Evolutionary conservation across 1,139 yeast genomes (phyloP).

Genomic region (Candida sp.): DNA sequence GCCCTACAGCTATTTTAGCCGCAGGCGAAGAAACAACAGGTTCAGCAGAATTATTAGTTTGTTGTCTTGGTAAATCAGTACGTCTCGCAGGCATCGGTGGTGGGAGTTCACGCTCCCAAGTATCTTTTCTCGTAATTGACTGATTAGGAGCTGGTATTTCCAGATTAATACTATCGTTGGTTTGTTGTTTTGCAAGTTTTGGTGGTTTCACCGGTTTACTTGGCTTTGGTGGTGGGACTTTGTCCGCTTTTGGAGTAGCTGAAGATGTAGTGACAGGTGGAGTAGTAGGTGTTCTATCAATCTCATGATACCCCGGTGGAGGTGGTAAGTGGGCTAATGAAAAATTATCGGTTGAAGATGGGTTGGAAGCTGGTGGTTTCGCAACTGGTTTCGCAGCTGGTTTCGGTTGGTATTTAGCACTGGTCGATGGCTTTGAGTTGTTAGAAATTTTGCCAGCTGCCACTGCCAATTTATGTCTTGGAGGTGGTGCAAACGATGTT

Average conservation of each 20-base stretch:
- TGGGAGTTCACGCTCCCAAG: conserved; percentile 6
- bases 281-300: not conserved
- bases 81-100: conserved; percentile 11
- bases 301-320: conserved; percentile 7
- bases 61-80: conserved; percentile 6
- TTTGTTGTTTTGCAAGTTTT: not conserved
- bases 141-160: conserved; percentile 1
- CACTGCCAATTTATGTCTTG: conserved; percentile 24
- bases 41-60: conserved; percentile 8
- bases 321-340: conserved; percentile 6
- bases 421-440: conserved; percentile 19
- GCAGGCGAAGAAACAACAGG: not conserved
- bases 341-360: conserved; percentile 2
- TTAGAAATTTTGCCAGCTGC: conserved; percentile 13
- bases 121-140: conserved; percentile 3
- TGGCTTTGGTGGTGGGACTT: conserved; percentile 13
- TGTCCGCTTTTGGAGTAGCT: conserved; percentile 7
- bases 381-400: conserved; percentile 5
- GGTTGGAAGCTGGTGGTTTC: conserved; percentile 1
- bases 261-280: conserved; percentile 5
- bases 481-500: conserved; percentile 41
- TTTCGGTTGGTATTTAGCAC: conserved; percentile 5
- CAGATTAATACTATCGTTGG: not conserved
- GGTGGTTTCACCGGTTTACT: conserved; percentile 2
- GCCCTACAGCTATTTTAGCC: conserved; percentile 3